phyloP scores from a whole-genome alignment of 1,284 basidiomycete species.

The Paramarasmius palmivorus region DNA sequence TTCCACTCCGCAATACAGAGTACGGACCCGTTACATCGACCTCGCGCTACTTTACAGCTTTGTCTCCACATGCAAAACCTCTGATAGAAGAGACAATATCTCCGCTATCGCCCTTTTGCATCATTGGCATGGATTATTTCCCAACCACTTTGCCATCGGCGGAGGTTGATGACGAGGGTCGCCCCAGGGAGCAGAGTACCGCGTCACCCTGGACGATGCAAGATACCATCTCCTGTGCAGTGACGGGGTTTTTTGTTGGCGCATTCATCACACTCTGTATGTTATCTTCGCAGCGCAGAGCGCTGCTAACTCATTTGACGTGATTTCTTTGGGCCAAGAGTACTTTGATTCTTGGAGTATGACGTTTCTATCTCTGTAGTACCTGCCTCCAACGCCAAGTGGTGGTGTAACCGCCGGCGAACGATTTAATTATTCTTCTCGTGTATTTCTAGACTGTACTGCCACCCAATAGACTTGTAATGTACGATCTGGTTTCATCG shows the following conservation, averaged over 20 bases:
- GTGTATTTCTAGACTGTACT: too few species aligned
- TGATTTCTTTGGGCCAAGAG: conserved; percentile 15
- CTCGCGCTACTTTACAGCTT: conserved; percentile 9
- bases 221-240: conserved; percentile 49
- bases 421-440: too few species aligned
- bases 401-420: too few species aligned
- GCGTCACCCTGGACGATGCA: conserved; percentile 27
- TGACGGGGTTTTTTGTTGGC: conserved; percentile 56
- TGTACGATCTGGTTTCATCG: too few species aligned
- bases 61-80: not conserved
- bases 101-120: conserved; percentile 2
- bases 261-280: conserved; percentile 52
- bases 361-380: not conserved
- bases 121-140: conserved; percentile 3
- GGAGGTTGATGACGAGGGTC: conserved; percentile 4
- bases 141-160: not conserved
- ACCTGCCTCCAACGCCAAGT: too few species aligned
- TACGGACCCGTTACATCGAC: not conserved
- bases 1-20: not conserved
- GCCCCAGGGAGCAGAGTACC: conserved; percentile 9
- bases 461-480: too few species aligned
- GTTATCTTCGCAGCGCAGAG: conserved; percentile 50
- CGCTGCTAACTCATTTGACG: conserved; percentile 42
- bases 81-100: not conserved
- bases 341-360: not conserved